Evolutionary conservation across 306 rosid genomes (phyloP), one percentile per base, ranked within the genome.

Genomic region (Vicia sativa): DNA sequence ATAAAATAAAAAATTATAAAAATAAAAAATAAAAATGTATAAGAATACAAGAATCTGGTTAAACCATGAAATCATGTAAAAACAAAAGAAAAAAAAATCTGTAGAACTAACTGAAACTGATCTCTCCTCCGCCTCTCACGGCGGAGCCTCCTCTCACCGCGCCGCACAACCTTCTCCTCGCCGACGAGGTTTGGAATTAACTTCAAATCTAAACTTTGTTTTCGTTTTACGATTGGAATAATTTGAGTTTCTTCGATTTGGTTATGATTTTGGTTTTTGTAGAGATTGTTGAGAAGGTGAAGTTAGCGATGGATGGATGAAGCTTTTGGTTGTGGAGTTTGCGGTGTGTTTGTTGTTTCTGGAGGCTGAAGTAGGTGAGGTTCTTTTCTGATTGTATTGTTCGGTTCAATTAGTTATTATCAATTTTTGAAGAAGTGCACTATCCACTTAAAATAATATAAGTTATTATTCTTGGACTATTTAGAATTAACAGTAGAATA

Each of bases 281-380:
- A 55, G 78, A 46, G 31, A 62, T 26, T 49, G 42, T 49, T 14
- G 75, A 29, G 60, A 54, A 50, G 56, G 67, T 56, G 11, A 70
- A 70, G 64, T 73, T 60, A 42, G 54, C 57, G 71, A 83, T 77
- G 85, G n/a, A n/a, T n/a, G 85, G 52, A 39, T 14, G 67, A 63
- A 71, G 69, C 48, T 54, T 62, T 34, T 67, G 62, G 52, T 58
- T 4, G 54, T 69, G 7, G 59, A 74, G 66, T 65, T 77, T 66
- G 60, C 49, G 12, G 54, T 60, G 11, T 63, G 39, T 64, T 77
- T 10, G 70, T 55, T 70, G 73, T 54, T 42, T 70, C 80, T 1
- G 74, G 72, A 74, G 82, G 74, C 10, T 71, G 66, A 83, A 65
- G 60, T 70, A 67, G 87, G 87, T 50, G 70, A 71, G 72, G 60